Percentiles rank a stretch among this genome's conserved stretches.
Conservation (phyloP, 805 yeast species). For the Hanseniaspora mollemarum region DNA sequence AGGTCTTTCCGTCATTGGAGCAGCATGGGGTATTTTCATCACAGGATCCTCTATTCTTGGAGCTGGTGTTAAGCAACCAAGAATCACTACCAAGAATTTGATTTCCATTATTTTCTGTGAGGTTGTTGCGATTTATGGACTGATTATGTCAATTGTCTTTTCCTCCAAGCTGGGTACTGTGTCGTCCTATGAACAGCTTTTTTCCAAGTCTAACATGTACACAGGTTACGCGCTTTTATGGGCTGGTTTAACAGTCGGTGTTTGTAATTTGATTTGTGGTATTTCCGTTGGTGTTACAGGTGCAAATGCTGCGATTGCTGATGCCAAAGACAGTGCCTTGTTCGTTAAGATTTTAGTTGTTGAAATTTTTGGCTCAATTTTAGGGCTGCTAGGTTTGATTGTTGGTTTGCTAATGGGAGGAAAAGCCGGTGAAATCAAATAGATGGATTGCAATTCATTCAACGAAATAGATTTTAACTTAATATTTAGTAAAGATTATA, state of each 20-base stretch:
- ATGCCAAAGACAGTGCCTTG: slow-evolving; percentile 91
- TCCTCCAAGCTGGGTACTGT: slow-evolving; percentile 69
- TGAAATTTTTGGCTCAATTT: slow-evolving; percentile 92
- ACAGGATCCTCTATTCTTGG: slow-evolving; percentile 92
- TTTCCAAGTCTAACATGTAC: slow-evolving; percentile 73
- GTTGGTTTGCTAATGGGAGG: slow-evolving; percentile 96
- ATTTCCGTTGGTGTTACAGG: slow-evolving; percentile 95
- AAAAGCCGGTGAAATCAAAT: slow-evolving; percentile 79
- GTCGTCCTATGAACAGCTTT: slow-evolving; percentile 47
- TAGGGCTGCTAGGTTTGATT: slow-evolving; percentile 91
- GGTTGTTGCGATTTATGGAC: slow-evolving; percentile 96
- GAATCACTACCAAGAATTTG: slow-evolving; percentile 93
- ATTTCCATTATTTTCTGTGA: slow-evolving; percentile 97
- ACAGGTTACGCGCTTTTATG: slow-evolving; percentile 93
- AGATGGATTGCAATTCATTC: slow-evolving; percentile 17
- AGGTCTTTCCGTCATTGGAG: slow-evolving; percentile 90
- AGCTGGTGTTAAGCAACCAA: slow-evolving; percentile 95
- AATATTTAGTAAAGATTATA: not conserved
- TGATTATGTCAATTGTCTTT: slow-evolving; percentile 94
- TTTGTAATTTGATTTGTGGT: slow-evolving; percentile 90
- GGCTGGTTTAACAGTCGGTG: slow-evolving; percentile 96
- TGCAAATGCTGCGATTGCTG: slow-evolving; percentile 95
- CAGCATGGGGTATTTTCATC: slow-evolving; percentile 97
- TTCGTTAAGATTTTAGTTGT: slow-evolving; percentile 93
- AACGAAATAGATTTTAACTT: not conserved